Evolutionary conservation across 495 filamentous ascomycete genomes (phyloP).

Genomic region (Neurospora sublineolata): DNA sequence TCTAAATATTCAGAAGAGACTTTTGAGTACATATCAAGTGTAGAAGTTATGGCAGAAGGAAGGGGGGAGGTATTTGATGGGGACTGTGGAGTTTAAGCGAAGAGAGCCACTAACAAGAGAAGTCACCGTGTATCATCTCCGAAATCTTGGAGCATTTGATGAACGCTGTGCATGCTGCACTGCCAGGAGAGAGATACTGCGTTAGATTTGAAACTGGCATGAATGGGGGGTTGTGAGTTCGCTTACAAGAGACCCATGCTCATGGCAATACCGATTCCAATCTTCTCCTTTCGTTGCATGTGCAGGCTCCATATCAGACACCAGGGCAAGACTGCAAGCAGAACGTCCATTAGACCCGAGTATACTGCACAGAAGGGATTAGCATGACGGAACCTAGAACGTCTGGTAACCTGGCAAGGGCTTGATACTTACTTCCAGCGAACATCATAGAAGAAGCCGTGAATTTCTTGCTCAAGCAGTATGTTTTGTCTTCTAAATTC

Average conservation of each 20-base stretch:
- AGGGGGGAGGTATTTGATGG: not conserved
- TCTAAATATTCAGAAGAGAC: constrained; percentile 2
- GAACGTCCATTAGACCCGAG: constrained; percentile 26
- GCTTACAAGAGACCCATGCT: constrained; percentile 31
- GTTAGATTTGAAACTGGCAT: not conserved
- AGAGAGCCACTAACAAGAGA: constrained; percentile 13
- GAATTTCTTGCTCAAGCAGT: not conserved
- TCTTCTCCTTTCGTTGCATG: constrained; percentile 26
- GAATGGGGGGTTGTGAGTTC: not conserved
- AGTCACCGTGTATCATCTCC: constrained; percentile 10
- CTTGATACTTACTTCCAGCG: constrained; percentile 10
- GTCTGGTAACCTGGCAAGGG: not conserved
- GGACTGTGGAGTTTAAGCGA: not conserved
- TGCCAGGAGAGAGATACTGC: constrained; percentile 1
- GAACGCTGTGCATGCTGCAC: constrained; percentile 20
- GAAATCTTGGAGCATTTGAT: constrained; percentile 18
- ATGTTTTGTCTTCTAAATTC: not conserved
- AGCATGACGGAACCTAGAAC: not conserved
- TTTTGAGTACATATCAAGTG: not conserved
- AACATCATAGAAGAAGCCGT: constrained; percentile 12
- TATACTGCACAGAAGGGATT: constrained; percentile 9
- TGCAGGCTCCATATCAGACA: constrained; percentile 21
- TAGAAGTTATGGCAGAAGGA: not conserved
- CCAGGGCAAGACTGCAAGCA: constrained; percentile 27
- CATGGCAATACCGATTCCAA: constrained; percentile 29